Evolutionary conservation across 2,329 filamentous ascomycete genomes (phyloP), one percentile per base, ranked within the genome.

Genomic region (Aschersonia sp.): DNA sequence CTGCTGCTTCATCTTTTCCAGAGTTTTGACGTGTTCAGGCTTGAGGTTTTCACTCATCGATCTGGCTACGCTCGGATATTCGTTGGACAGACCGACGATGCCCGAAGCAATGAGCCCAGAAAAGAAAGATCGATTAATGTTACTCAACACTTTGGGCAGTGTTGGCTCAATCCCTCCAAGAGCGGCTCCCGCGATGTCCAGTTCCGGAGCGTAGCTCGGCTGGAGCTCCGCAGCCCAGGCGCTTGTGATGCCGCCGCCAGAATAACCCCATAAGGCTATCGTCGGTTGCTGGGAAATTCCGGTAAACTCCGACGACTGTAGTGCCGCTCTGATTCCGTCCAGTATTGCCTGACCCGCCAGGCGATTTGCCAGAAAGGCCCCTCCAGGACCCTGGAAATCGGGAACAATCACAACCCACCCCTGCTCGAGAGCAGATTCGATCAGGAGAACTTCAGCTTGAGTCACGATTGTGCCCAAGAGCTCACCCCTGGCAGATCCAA

Each of bases 361-460:
- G 6, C 60, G 56, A 43, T 67, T 67, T 9, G 66, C 64, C 1
- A 62, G 55, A 52, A 69, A 74, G 2, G 68, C 63, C 1, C 68
- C 69, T 11, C 57, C 56, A 2, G 67, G 66, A 0, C 69, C 69
- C 47, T 70, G 63, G 47, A 64, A 68, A 52, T 75, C 72, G 0
- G 72, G 70, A 61, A 69, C 57, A 12, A 64, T 68, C 30, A 76
- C 67, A 22, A 67, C 59, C 69, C 69, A 74, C 6, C 70, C 70
- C 52, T 61, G 48, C 5, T 60, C 58, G 2, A 76, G 63, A 7
- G 52, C 53, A 1, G 48, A 50, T 40, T 58, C 51, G 7, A 57
- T 46, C 6, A 58, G 52, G 5, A 59, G 47, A 4, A 58, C 22
- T 46, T 60, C 54, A 4, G 46, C 29, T 44, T 57, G 51, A 6